Conservation (phyloP, 306 rosid genomes). For the Corylus avellana region DNA sequence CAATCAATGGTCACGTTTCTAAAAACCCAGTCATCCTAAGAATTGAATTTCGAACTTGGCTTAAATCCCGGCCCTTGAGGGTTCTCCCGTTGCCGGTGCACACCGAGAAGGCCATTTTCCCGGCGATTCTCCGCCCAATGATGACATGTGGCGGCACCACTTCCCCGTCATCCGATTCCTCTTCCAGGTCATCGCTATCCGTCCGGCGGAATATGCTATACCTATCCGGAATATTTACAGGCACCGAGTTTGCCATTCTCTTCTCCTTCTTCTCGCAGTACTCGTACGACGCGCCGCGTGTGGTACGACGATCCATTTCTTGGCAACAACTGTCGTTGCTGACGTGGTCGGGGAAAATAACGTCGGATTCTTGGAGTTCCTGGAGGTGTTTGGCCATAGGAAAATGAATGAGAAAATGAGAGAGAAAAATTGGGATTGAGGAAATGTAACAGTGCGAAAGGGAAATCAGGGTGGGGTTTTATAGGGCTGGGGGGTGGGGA, state of each 20-base stretch:
- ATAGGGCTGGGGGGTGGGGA: neutral
- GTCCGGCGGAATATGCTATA: neutral
- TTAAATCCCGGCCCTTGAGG: constrained; percentile 85
- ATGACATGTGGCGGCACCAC: constrained; percentile 88
- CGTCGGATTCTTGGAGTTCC: constrained; percentile 74
- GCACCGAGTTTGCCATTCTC: constrained; percentile 41
- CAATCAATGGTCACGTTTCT: constrained; percentile 42
- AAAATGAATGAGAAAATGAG: neutral
- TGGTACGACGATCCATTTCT: neutral
- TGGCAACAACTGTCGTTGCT: neutral
- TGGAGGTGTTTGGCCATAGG: constrained; percentile 54
- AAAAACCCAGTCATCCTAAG: constrained; percentile 91
- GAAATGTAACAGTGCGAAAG: constrained; percentile 38
- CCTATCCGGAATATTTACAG: constrained; percentile 58
- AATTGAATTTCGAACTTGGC: constrained; percentile 76
- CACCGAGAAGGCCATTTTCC: constrained; percentile 71
- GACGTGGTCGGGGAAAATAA: constrained; percentile 55
- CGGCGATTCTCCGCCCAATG: constrained; percentile 50
- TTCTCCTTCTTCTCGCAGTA: constrained; percentile 1
- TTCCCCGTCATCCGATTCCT: constrained; percentile 41
- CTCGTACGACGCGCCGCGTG: neutral
- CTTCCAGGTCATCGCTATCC: constrained; percentile 23
- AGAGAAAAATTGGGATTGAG: neutral
- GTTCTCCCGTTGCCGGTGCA: constrained; percentile 84
- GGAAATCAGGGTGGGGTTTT: constrained; percentile 20